Percentiles rank a stretch among this genome's conserved stretches.
Evolutionary conservation across 1,284 basidiomycete species (phyloP).

Genomic region (Sphaerobolus stellatus): DNA sequence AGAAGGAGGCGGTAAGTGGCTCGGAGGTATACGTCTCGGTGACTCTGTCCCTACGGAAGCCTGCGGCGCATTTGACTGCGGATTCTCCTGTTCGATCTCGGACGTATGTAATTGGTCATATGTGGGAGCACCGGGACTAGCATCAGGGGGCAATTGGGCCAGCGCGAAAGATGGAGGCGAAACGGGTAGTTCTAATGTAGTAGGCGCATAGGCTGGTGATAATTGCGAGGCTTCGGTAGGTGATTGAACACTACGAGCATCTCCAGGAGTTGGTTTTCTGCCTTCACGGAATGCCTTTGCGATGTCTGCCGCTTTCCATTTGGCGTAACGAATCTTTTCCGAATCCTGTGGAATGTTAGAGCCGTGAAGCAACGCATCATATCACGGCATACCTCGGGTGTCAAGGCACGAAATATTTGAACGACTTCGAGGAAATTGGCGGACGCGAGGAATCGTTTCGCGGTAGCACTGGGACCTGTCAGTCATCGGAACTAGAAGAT

Average conservation of each 20-base stretch:
- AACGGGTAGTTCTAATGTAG: no score
- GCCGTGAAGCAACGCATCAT: background rate
- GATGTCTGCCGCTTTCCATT: conserved; percentile 92
- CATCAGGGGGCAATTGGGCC: background rate
- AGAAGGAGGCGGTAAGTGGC: conserved; percentile 25
- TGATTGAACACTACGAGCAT: conserved; percentile 49
- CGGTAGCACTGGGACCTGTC: conserved; percentile 60
- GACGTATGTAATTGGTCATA: no score
- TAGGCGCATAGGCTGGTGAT: no score
- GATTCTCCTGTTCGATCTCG: no score
- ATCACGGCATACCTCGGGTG: conserved; percentile 38
- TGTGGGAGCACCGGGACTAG: no score
- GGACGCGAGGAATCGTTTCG: conserved; percentile 86
- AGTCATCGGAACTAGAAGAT: conserved; percentile 12
- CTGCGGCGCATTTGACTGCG: no score
- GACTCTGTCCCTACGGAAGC: conserved; percentile 29
- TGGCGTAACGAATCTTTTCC: conserved; percentile 83
- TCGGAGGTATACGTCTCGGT: conserved; percentile 32
- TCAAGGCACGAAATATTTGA: conserved; percentile 64
- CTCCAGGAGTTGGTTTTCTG: conserved; percentile 66
- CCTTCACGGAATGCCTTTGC: conserved; percentile 88
- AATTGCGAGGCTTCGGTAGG: conserved; percentile 22
- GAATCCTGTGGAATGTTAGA: conserved; percentile 46
- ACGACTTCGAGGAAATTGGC: conserved; percentile 86
- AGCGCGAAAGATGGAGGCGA: background rate